Evolutionary conservation across 345 rosid genomes (phyloP), one percentile per base, ranked within the genome.

Genomic region (Eutrema heterophyllum): DNA sequence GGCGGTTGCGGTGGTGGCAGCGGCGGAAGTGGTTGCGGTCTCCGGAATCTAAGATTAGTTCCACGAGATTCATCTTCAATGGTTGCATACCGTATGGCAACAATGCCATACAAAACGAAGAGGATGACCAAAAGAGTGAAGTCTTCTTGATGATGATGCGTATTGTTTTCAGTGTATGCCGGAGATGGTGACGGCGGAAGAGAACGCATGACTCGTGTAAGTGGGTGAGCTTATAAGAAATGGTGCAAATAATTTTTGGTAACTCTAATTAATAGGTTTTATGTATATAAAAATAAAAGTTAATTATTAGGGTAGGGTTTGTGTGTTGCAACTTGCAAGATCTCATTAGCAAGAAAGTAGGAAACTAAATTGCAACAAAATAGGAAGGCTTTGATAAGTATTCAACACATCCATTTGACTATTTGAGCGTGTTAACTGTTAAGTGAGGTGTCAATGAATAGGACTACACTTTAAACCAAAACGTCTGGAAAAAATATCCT

Each of bases 101-200:
- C 13, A 5, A 65, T 18, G 33, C 24, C 70, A 65, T 65, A 49
- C 57, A 65, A 48, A 65, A 65, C 45, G 7, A 65, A 33, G 33
- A 65, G 27, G 32, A 63, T 63, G n/a, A 65, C 12, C 70, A 49
- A 35, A 12, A 65, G 57, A 35, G 44, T 65, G 30, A 48, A 65
- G 11, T 49, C 57, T 65, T 18, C 11, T 18, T 48, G 57, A 35
- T 65, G 56, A 49, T 49, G 6, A 64, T 16, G 32, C 2, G 24
- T 36, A 50, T 11, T 24, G 48, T 36, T 51, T 66, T 50, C 59
- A 9, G 45, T 50, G 24, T 5, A 36, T 50, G 59, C 4, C 10
- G 70, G 70, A 24, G 70, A 36, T 66, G 70, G 70, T 50, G 59
- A 66, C 14, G 59, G 70, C 48, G 59, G n/a, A 36, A 66, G 14